Base-by-base conservation (phyloP, 192 early-diverging fungal genomes). In the Glomus cerebriforme region DNA sequence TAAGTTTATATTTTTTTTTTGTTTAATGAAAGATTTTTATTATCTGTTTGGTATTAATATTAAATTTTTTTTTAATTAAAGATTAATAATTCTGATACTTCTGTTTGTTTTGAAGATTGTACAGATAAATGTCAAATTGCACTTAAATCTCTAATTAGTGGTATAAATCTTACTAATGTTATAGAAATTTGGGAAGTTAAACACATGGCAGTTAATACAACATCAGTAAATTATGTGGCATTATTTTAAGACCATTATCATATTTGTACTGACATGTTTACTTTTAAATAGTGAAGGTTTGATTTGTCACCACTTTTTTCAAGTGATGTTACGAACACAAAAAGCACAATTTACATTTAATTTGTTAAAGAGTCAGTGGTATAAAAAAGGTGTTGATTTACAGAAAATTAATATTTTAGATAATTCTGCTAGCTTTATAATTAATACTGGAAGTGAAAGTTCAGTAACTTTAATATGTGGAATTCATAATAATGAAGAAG, bases 251-350 rank as follows among this genome's bases (percentile, higher is more conserved):
- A n/a, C n/a, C n/a, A n/a, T 60, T 60, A 1, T 7, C 59, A 60
- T 60, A 60, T 60, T 22, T 60, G 59, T 26, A 60, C 45, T n/a
- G n/a, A 47, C 59, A 22, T 60, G 59, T 60, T n/a, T 60, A n/a
- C 59, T 60, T 60, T n/a, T 60, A 60, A 19, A 7, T 60, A 60
- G 59, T 60, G 59, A n/a, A 60, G 59, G 59, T 22, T 26, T 60
- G 19, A 17, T 60, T 5, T 60, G n/a, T n/a, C n/a, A n/a, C n/a
- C n/a, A n/a, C n/a, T n/a, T n/a, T n/a, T n/a, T n/a, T n/a, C n/a
- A n/a, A 26, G 22, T 22, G 19, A 22, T 26, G 19, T 22, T 60
- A 26, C 19, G 24, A 60, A n/a, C 19, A n/a, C 1, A 2, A 24
- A 60, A 60, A 19, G 19, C 59, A 60, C 1, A 7, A 26, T 60